phyloP scores from a whole-genome alignment of 2,329 filamentous ascomycete genomes.

The Ophiostoma sp. region DNA sequence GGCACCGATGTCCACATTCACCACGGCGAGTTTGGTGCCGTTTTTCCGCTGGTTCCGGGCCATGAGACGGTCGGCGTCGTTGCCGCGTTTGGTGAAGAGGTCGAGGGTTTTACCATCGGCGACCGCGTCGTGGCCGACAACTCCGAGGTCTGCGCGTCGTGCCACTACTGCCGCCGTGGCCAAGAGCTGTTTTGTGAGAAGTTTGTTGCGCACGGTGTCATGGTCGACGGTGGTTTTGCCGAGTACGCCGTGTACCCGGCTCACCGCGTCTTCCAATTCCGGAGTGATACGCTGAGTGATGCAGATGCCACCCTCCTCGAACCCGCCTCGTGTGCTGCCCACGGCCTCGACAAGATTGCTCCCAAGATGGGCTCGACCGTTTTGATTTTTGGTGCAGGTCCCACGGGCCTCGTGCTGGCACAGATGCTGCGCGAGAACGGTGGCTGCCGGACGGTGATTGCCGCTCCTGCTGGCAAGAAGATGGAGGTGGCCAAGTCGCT shows the following conservation, averaged over 20 bases:
- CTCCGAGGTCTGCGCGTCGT: conserved; percentile 67
- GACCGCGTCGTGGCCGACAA: conserved; percentile 66
- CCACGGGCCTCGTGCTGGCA: conserved; percentile 45
- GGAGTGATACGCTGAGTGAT: conserved; percentile 57
- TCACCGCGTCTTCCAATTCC: conserved; percentile 62
- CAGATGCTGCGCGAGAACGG: conserved; percentile 41
- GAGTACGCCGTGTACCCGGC: conserved; percentile 62
- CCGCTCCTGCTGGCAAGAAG: conserved; percentile 68
- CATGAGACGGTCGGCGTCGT: conserved; percentile 69
- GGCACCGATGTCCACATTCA: conserved; percentile 63
- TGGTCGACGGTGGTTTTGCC: conserved; percentile 69
- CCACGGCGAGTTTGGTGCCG: conserved; percentile 65
- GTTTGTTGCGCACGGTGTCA: conserved; percentile 57
- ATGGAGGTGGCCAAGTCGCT: conserved; percentile 66
- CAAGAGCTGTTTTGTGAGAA: conserved; percentile 68
- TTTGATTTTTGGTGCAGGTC: conserved; percentile 45
- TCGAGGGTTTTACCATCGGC: conserved; percentile 60
- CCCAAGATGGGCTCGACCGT: conserved; percentile 32
- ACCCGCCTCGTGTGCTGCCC: conserved; percentile 69
- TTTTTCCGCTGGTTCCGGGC: conserved; percentile 67
- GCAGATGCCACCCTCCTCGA: conserved; percentile 71
- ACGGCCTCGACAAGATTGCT: conserved; percentile 66
- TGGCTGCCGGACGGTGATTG: conserved; percentile 64
- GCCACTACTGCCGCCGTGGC: conserved; percentile 71
- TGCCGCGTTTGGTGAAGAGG: conserved; percentile 57